Base-by-base conservation (phyloP, 768 basidiomycete genomes). In the Tephrocybe sp. region DNA sequence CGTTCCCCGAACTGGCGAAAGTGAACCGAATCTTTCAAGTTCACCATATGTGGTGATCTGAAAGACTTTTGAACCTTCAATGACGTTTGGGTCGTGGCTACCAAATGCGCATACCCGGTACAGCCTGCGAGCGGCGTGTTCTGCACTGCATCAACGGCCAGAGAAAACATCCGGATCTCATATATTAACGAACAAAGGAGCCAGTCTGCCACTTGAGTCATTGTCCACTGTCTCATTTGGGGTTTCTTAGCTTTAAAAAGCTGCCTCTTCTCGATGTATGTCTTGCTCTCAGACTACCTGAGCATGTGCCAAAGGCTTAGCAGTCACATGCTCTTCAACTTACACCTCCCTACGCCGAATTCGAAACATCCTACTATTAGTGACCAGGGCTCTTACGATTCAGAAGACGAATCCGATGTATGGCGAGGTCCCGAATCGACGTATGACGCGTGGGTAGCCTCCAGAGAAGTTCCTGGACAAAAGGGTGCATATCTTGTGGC, bases 371-470 rank as follows among this genome's bases (percentile, higher is more conserved):
- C 35, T 17, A 36, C 14, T 36, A 5, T 52, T 40, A 40, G 51
- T 6, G 51, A 41, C 13, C 57, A 60, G 30, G 47, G 41, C 2
- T 30, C 33, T 34, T 42, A 56, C 17, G 41, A 53, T 39, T 51
- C 52, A 13, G 30, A 39, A 12, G 50, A 45, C 2, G 43, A 39
- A 20, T 26, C 48, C 19, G 45, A 48, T 31, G 33, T 47, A 11
- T 51, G 42, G 34, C 44, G 48, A 39, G 50, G 51, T 20, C 65
- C 69, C 40, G 64, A 70, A 39, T 64, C 70, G 5, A 61, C 72
- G 20, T 78, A 75, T 49, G 77, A 82, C 44, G 78, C 76, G 30
- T 85, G 84, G 84, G 59, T 82, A 14, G 74, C 80, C 10, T 85
- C 84, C 26, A 74, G 84, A 59, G 62, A 69, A 56, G 60, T 82